phyloP scores from a whole-genome alignment of 2,329 filamentous ascomycete species.

The Hortaea werneckii region DNA sequence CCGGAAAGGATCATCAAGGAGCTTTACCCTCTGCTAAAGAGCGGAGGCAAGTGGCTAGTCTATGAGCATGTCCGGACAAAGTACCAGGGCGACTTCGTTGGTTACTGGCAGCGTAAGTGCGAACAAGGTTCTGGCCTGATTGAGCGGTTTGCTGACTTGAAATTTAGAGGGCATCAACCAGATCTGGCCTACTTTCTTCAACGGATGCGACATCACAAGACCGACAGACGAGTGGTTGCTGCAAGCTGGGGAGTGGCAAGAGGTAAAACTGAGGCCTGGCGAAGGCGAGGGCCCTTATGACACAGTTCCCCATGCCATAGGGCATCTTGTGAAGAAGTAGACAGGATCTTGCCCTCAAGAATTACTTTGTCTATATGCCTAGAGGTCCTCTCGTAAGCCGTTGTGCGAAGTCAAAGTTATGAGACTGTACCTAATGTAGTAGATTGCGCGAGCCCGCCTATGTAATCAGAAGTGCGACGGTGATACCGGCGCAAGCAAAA shows the following conservation, averaged over 20 bases:
- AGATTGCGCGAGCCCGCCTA: too few species aligned
- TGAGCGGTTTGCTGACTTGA: not conserved
- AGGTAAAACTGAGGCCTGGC: constrained; percentile 21
- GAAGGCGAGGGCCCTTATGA: constrained; percentile 25
- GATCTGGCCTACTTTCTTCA: constrained; percentile 27
- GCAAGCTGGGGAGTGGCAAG: constrained; percentile 24
- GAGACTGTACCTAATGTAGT: too few species aligned
- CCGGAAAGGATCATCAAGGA: constrained; percentile 46
- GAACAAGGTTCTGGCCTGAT: not conserved
- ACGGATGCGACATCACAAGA: constrained; percentile 25
- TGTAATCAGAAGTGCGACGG: too few species aligned
- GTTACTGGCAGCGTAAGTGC: constrained; percentile 24
- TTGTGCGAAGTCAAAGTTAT: too few species aligned
- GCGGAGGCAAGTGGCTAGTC: constrained; percentile 52
- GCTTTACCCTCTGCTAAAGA: constrained; percentile 49
- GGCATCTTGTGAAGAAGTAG: constrained; percentile 16
- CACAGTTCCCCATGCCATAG: constrained; percentile 25
- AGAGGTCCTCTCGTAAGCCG: too few species aligned
- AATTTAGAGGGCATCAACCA: constrained; percentile 20
- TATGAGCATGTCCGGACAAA: constrained; percentile 49
- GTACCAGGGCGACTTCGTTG: constrained; percentile 22
- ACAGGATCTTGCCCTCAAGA: too few species aligned
- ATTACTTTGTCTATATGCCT: too few species aligned
- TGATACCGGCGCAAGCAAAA: too few species aligned
- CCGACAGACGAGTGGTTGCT: constrained; percentile 28